phyloP scores from a whole-genome alignment of 108 stramenopile genomes.

The Cyclostephanos tholiformis region DNA sequence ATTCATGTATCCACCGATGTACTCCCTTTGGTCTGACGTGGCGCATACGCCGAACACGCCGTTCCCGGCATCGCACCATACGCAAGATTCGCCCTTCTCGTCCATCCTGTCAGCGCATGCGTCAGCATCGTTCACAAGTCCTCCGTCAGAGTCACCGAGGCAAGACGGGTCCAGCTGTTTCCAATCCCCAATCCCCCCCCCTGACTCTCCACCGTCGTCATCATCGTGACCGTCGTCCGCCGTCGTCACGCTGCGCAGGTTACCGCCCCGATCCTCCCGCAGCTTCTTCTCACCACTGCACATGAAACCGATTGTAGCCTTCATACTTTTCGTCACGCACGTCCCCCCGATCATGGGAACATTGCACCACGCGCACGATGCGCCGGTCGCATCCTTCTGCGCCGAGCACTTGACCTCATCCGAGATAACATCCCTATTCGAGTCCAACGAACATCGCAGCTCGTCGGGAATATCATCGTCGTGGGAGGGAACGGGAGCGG shows the following conservation, averaged over 20 bases:
- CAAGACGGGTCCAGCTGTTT: constrained; percentile 37
- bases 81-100: constrained; percentile 28
- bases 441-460: constrained; percentile 26
- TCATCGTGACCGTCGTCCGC: not conserved
- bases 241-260: not conserved
- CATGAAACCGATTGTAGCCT: constrained; percentile 16
- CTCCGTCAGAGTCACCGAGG: constrained; percentile 26
- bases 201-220: not conserved
- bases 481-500: constrained; percentile 8
- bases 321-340: constrained; percentile 31
- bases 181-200: constrained; percentile 13
- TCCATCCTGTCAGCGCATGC: constrained; percentile 23
- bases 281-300: constrained; percentile 8
- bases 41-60: constrained; percentile 45
- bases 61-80: constrained; percentile 47
- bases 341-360: constrained; percentile 39
- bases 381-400: constrained; percentile 16
- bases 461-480: constrained; percentile 11
- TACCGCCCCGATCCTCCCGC: not conserved
- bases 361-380: constrained; percentile 39
- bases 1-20: constrained; percentile 22
- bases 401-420: constrained; percentile 30
- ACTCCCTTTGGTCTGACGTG: not conserved
- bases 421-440: constrained; percentile 6
- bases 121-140: constrained; percentile 13